Conservation (phyloP, 495 filamentous ascomycete species). For the Hypoxylon fuscum region DNA sequence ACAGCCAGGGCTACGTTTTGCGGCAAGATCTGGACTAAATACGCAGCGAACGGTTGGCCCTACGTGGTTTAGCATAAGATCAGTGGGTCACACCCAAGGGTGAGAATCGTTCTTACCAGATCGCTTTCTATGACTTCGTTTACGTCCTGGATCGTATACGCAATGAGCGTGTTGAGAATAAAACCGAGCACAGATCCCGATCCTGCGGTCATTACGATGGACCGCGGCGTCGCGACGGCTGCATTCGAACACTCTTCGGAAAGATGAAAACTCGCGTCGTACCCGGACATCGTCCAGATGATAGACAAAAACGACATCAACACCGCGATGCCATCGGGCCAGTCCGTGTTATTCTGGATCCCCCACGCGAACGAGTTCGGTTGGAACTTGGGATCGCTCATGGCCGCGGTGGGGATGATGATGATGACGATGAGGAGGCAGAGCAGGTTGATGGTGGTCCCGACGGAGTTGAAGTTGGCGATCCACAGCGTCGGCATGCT, state of each 20-base stretch:
- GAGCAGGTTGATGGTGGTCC: constrained; percentile 78
- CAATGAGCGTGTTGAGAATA: constrained; percentile 79
- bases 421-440: constrained; percentile 74
- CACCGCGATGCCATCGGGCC: constrained; percentile 73
- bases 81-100: too few relatives aligned
- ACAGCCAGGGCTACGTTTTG: constrained; percentile 72
- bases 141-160: constrained; percentile 81
- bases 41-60: constrained; percentile 81
- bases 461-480: constrained; percentile 77
- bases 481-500: constrained; percentile 80
- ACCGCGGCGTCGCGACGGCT: constrained; percentile 75
- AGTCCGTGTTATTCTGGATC: constrained; percentile 75
- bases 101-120: constrained; percentile 44
- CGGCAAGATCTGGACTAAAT: constrained; percentile 74
- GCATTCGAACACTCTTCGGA: constrained; percentile 83
- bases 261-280: constrained; percentile 80
- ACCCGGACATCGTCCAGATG: constrained; percentile 66
- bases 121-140: constrained; percentile 66
- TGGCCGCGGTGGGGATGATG: constrained; percentile 71
- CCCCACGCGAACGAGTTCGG: constrained; percentile 72
- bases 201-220: constrained; percentile 77
- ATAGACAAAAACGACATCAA: constrained; percentile 80
- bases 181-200: constrained; percentile 77
- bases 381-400: constrained; percentile 67
- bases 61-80: constrained; percentile 1